Conservation (phyloP, 169 alveolate species). For the Plasmodium billcollinsi region DNA sequence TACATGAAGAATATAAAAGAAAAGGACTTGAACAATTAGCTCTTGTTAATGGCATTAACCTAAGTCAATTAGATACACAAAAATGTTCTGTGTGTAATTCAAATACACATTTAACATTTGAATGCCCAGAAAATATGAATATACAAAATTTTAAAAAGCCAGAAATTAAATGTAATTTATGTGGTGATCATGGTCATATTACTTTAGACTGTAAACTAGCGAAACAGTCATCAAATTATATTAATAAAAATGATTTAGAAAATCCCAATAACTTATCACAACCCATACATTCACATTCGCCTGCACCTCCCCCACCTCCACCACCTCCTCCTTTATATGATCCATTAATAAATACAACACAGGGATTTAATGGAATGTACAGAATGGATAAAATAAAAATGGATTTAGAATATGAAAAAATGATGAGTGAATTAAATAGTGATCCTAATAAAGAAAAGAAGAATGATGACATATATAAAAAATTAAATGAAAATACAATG, state of each 20-base stretch:
- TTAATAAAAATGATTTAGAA: slow-evolving; percentile 10
- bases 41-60: slow-evolving; percentile 88
- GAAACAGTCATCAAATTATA: slow-evolving; percentile 31
- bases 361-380: not conserved
- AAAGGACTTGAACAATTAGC: slow-evolving; percentile 90
- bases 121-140: slow-evolving; percentile 86
- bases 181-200: slow-evolving; percentile 94
- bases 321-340: not conserved
- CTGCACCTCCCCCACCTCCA: slow-evolving; percentile 33
- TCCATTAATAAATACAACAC: not conserved
- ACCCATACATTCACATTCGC: slow-evolving; percentile 9
- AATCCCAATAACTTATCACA: not conserved
- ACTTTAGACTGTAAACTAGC: slow-evolving; percentile 93
- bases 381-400: slow-evolving; percentile 37
- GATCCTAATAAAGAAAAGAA: slow-evolving; percentile 10
- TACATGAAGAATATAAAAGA: slow-evolving; percentile 91
- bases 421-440: slow-evolving; percentile 59
- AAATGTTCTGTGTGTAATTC: slow-evolving; percentile 90
- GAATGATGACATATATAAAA: not conserved
- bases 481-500: slow-evolving; percentile 14
- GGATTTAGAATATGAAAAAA: slow-evolving; percentile 60
- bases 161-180: slow-evolving; percentile 88
- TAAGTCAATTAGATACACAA: slow-evolving; percentile 81
- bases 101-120: slow-evolving; percentile 87
- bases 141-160: slow-evolving; percentile 78